These are phyloP conservation scores for Vitis cinerea DNA, from an alignment of 164 flowering plant species.

Conservation along the genomic window DNA sequence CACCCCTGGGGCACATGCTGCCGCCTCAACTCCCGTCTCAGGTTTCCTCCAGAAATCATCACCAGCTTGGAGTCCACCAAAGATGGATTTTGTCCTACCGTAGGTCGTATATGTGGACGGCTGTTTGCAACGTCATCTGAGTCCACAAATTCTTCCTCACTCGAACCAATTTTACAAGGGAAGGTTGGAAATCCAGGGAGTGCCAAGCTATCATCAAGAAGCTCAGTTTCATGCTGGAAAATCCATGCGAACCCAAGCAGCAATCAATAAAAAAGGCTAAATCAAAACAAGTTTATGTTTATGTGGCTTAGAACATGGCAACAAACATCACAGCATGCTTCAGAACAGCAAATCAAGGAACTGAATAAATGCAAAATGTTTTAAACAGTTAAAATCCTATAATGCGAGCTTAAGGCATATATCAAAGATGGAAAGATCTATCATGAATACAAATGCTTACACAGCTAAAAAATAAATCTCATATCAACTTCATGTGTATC, in stretches of 20 bases:
- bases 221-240: constrained; percentile 73
- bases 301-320: background rate
- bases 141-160: constrained; percentile 85
- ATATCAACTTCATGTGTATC: too few relatives aligned
- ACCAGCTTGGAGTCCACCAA: constrained; percentile 47
- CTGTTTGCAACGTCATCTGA: constrained; percentile 68
- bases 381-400: too few relatives aligned
- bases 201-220: constrained; percentile 84
- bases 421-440: background rate
- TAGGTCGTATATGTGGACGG: constrained; percentile 44
- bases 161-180: constrained; percentile 59
- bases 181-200: constrained; percentile 56
- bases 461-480: background rate
- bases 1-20: constrained; percentile 56
- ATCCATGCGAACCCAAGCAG: background rate
- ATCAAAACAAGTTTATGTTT: background rate
- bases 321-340: background rate
- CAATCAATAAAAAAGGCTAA: background rate
- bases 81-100: constrained; percentile 38
- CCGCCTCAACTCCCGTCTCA: constrained; percentile 66
- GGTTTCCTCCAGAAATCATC: constrained; percentile 36
- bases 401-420: too few relatives aligned
- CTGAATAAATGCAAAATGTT: too few relatives aligned
- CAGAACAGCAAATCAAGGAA: background rate
- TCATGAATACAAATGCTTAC: background rate